A percentile compares a stretch with the other conserved stretches of the same genome.
Evolutionary conservation across 2,329 filamentous ascomycete species (phyloP).

Genomic region (Fusarium bactridioides): DNA sequence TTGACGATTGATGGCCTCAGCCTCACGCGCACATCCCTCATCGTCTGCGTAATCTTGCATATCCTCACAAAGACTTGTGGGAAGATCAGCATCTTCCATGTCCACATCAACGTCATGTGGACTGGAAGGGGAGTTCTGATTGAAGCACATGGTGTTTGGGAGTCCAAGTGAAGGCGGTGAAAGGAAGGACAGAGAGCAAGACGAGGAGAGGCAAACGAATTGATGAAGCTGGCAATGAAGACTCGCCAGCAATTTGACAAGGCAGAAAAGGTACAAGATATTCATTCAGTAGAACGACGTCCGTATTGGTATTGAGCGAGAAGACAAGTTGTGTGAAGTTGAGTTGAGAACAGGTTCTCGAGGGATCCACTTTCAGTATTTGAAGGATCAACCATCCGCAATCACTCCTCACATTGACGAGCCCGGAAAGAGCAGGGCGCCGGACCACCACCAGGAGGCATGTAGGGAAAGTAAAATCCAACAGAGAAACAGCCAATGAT

Average conservation of each 20-base stretch:
- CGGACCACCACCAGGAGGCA: too few species aligned
- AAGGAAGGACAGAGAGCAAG: background rate
- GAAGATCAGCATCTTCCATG: background rate
- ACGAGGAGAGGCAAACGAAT: background rate
- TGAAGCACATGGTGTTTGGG: background rate
- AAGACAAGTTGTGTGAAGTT: too few species aligned
- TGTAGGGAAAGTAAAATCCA: too few species aligned
- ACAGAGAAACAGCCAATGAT: too few species aligned
- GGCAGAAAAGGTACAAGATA: rapidly evolving
- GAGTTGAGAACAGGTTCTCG: background rate
- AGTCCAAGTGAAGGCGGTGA: background rate
- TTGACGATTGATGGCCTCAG: background rate
- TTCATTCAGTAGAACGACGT: background rate
- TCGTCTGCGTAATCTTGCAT: background rate
- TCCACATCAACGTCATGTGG: background rate
- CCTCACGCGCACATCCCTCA: background rate
- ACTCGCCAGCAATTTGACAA: rapidly evolving
- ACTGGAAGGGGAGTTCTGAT: background rate
- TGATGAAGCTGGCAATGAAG: background rate
- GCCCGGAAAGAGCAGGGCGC: too few species aligned
- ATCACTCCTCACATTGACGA: too few species aligned
- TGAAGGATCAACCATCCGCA: background rate
- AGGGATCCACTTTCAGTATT: background rate
- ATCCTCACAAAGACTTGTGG: background rate
- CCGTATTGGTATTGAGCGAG: background rate